phyloP scores from a whole-genome alignment of 768 basidiomycete genomes.

The Russula ochroleuca region DNA sequence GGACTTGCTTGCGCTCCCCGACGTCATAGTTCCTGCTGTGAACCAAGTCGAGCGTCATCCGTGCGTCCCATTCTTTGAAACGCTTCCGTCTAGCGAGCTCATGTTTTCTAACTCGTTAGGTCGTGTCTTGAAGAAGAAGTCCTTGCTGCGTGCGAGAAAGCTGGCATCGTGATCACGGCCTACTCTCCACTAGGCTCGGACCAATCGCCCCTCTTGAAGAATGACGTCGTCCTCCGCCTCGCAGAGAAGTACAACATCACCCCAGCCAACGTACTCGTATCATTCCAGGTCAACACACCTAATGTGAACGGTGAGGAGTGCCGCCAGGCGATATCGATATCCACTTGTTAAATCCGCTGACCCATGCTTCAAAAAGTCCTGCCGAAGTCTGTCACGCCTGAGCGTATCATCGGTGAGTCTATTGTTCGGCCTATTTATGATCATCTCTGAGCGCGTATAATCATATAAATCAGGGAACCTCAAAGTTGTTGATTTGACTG shows the following conservation, averaged over 20 bases:
- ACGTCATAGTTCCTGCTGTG: slow-evolving; percentile 57
- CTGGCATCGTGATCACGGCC: slow-evolving; percentile 68
- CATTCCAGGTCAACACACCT: slow-evolving; percentile 65
- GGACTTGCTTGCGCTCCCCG: slow-evolving; percentile 51
- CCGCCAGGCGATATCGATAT: slow-evolving; percentile 17
- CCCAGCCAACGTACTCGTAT: slow-evolving; percentile 65
- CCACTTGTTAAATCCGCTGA: slow-evolving; percentile 23
- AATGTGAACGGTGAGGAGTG: slow-evolving; percentile 45
- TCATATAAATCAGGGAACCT: slow-evolving; percentile 44
- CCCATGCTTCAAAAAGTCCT: slow-evolving; percentile 42
- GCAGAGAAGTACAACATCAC: slow-evolving; percentile 56
- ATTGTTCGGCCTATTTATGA: not conserved
- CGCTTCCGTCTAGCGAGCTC: not conserved
- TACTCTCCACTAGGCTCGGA: slow-evolving; percentile 79
- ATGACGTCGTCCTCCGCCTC: slow-evolving; percentile 56
- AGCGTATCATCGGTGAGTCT: slow-evolving; percentile 52
- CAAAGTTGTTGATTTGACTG: slow-evolving; percentile 55
- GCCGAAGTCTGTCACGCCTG: slow-evolving; percentile 70
- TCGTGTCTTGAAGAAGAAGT: slow-evolving; percentile 65
- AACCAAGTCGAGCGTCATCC: slow-evolving; percentile 81
- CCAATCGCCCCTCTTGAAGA: slow-evolving; percentile 59
- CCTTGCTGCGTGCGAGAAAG: slow-evolving; percentile 53
- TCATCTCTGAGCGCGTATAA: not conserved
- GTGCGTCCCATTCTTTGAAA: slow-evolving; percentile 36
- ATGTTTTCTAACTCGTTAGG: slow-evolving; percentile 32